A percentile compares a stretch with the other conserved stretches of the same genome.
These are phyloP conservation scores for Magnolia sinica DNA, from an alignment of 164 flowering plant genomes.

Conservation along the genomic window DNA sequence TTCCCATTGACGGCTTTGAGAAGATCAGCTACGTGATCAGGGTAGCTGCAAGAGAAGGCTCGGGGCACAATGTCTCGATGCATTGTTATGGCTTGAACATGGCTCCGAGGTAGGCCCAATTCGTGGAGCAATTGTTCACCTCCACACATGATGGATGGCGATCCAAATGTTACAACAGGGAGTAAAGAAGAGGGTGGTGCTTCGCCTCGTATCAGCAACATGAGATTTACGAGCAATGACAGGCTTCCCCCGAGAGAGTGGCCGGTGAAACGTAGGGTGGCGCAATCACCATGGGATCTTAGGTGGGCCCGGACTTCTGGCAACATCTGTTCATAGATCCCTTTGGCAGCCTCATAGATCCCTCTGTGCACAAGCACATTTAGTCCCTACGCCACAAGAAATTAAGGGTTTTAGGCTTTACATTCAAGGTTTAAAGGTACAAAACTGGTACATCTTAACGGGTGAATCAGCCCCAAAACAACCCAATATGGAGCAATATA, in stretches of 20 bases:
- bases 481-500: no score
- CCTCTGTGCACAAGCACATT: constrained; percentile 94
- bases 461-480: no score
- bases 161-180: constrained; percentile 89
- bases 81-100: constrained; percentile 73
- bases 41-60: constrained; percentile 88
- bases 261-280: constrained; percentile 87
- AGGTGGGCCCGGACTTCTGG: constrained; percentile 79
- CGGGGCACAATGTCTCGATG: constrained; percentile 98
- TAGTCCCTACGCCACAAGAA: constrained; percentile 47
- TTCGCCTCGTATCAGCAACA: constrained; percentile 82
- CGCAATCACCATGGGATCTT: constrained; percentile 47
- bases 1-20: constrained; percentile 86
- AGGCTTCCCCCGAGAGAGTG: constrained; percentile 98
- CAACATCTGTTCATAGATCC: constrained; percentile 88
- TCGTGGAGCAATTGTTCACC: constrained; percentile 67
- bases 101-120: constrained; percentile 73
- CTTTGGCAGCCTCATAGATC: constrained; percentile 96
- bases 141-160: constrained; percentile 90
- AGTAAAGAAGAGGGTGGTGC: constrained; percentile 73
- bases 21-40: constrained; percentile 73
- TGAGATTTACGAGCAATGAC: constrained; percentile 73
- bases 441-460: no score
- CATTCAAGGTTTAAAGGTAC: no score
- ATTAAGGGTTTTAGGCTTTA: background rate